phyloP scores from a whole-genome alignment of 208 protist genomes.

The Acanthamoeba lugdunensis region DNA sequence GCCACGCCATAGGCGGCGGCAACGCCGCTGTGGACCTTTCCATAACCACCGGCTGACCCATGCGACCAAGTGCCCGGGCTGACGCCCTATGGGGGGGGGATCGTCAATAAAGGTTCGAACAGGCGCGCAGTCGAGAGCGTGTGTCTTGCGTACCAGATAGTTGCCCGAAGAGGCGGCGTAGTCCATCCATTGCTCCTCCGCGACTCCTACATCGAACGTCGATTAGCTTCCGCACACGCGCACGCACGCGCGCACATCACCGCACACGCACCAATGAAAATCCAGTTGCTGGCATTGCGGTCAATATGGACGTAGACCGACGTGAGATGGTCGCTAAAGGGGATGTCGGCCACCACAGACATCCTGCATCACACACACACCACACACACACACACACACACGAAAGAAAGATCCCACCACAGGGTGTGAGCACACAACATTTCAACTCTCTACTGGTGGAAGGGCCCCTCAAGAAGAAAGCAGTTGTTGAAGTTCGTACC shows the following conservation, averaged over 20 bases:
- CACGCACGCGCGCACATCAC: neutral
- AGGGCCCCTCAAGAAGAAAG: neutral
- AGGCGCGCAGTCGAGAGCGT: neutral
- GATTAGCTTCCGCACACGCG: neutral
- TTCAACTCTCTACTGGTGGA: neutral
- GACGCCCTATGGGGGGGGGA: neutral
- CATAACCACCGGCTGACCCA: neutral
- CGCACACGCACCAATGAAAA: neutral
- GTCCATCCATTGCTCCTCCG: neutral
- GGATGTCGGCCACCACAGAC: neutral
- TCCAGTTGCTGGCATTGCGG: constrained; percentile 19
- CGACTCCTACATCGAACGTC: neutral
- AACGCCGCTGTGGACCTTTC: neutral
- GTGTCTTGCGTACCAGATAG: neutral
- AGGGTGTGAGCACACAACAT: neutral
- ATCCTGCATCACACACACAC: neutral
- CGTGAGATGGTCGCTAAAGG: constrained; percentile 18
- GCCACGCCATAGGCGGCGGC: neutral
- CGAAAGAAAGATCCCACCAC: neutral
- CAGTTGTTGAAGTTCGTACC: neutral
- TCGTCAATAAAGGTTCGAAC: neutral
- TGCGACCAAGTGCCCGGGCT: neutral
- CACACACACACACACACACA: neutral
- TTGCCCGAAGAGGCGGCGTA: neutral
- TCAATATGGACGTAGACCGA: constrained; percentile 12